Evolutionary conservation across 345 rosid genomes (phyloP).

Genomic region (Pugionium cornutum): DNA sequence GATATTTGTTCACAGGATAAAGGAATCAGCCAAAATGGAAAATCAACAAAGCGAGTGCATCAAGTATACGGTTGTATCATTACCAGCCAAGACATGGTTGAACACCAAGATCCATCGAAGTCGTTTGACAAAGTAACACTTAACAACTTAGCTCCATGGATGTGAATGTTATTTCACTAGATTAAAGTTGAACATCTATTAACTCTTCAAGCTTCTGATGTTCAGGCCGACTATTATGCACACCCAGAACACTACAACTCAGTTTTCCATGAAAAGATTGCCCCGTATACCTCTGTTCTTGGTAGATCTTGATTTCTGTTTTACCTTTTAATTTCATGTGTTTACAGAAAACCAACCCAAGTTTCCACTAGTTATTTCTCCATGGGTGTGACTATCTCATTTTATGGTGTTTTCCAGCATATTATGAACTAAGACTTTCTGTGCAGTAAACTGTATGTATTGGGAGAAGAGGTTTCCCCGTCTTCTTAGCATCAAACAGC

Average conservation of each 20-base stretch:
- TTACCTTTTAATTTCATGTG: constrained; percentile 19
- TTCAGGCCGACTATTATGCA: constrained; percentile 88
- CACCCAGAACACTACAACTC: constrained; percentile 90
- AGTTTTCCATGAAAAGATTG: constrained; percentile 70
- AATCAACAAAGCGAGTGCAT: constrained; percentile 60
- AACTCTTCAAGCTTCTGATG: constrained; percentile 7
- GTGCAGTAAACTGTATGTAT: constrained; percentile 91
- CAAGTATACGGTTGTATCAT: constrained; percentile 86
- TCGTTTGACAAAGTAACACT: constrained; percentile 67
- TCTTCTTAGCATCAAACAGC: constrained; percentile 64
- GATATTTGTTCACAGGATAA: constrained; percentile 46
- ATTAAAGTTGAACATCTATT: not conserved
- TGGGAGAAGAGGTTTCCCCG: constrained; percentile 93
- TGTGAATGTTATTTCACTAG: constrained; percentile 3
- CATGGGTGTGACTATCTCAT: constrained; percentile 7
- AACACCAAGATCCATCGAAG: constrained; percentile 68
- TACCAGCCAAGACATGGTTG: constrained; percentile 80
- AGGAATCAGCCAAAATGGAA: constrained; percentile 36
- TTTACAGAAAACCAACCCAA: not conserved
- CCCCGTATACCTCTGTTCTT: constrained; percentile 77
- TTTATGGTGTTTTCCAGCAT: not conserved
- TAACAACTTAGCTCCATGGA: not conserved
- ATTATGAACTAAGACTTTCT: constrained; percentile 11
- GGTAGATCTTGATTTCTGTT: constrained; percentile 51
- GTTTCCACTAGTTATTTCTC: constrained; percentile 1